Conservation (phyloP, 257 asterid species). For the Solanum acaule region DNA sequence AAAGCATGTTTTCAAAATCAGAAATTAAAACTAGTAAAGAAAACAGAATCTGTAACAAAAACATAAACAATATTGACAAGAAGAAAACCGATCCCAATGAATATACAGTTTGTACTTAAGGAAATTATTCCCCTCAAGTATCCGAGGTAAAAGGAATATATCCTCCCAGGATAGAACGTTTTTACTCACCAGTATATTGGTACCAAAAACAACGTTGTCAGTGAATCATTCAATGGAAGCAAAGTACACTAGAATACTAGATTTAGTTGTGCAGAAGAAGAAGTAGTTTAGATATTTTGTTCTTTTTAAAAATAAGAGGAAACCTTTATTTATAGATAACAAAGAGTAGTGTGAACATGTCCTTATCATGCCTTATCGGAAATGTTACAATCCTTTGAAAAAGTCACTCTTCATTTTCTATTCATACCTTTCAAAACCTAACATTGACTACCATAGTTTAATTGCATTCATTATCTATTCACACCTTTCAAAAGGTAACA, state of each 20-base stretch:
- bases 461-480: fast-evolving
- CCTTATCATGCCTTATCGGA: not conserved
- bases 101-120: not conserved
- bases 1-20: not conserved
- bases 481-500: not conserved
- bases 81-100: too few relatives aligned
- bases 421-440: not conserved
- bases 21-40: not conserved
- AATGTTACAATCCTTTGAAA: not conserved
- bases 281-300: not conserved
- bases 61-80: not conserved
- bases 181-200: not conserved
- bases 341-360: not conserved
- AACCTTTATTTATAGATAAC: not conserved
- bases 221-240: not conserved
- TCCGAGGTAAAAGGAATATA: not conserved
- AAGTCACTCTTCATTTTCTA: not conserved
- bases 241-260: not conserved
- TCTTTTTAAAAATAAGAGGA: not conserved
- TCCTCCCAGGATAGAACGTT: not conserved
- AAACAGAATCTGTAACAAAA: not conserved
- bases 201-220: not conserved
- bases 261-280: not conserved
- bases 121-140: not conserved
- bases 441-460: not conserved